These are phyloP conservation scores for Pezicula neosporulosa DNA, from an alignment of 2,329 filamentous ascomycete genomes.

Conservation along the genomic window DNA sequence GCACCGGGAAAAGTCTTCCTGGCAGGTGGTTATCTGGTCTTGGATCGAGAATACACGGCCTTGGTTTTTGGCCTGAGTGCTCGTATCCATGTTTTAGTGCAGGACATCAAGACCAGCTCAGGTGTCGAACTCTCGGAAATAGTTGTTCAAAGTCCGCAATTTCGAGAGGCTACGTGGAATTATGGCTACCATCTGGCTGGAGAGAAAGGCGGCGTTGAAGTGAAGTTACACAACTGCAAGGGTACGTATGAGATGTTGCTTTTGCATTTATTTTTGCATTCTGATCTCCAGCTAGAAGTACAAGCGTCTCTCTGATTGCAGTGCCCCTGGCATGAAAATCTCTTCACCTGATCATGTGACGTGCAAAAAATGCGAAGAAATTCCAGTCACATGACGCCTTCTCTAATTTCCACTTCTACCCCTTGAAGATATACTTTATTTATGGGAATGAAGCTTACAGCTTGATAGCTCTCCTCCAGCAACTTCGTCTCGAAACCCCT, in stretches of 20 bases:
- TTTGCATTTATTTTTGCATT: conserved; percentile 2
- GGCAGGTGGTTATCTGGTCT: conserved; percentile 90
- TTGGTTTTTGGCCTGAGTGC: conserved; percentile 66
- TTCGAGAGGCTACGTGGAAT: conserved; percentile 80
- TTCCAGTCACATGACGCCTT: conserved; percentile 10
- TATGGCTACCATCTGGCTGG: conserved; percentile 73
- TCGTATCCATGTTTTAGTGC: conserved; percentile 62
- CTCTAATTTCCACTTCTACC: neutral
- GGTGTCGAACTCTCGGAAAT: conserved; percentile 69
- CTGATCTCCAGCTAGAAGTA: too few species aligned
- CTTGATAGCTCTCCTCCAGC: conserved; percentile 25
- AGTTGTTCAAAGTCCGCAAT: conserved; percentile 88
- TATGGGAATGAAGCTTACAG: conserved; percentile 5
- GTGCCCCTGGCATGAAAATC: conserved; percentile 2
- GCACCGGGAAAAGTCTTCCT: conserved; percentile 95
- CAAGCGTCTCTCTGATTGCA: too few species aligned
- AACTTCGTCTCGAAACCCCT: conserved; percentile 65
- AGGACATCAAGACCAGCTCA: conserved; percentile 53
- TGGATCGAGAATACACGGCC: conserved; percentile 82
- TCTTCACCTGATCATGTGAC: conserved; percentile 3
- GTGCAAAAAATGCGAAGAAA: too few species aligned
- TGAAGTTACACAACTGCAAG: conserved; percentile 72
- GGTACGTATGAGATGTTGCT: conserved; percentile 48
- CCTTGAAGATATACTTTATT: too few species aligned
- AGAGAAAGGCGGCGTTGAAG: conserved; percentile 74